Conservation (phyloP, 2,329 filamentous ascomycete genomes). For the Botrytis galanthina region DNA sequence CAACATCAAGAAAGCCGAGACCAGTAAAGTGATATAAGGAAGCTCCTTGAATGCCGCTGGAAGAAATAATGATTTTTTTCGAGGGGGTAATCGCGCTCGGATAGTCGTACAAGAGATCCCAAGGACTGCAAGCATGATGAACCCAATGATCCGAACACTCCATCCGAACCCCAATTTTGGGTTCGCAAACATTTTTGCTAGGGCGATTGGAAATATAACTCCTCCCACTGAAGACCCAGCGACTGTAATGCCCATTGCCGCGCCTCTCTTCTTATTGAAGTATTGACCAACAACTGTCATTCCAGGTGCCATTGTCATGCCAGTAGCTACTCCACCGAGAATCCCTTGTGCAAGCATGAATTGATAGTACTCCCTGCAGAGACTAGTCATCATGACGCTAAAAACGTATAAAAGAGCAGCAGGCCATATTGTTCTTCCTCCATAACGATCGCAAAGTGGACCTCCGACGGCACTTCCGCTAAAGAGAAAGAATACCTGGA, state of each 20-base stretch:
- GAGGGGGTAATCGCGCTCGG: constrained; percentile 10
- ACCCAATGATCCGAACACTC: constrained; percentile 33
- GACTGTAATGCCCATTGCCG: constrained; percentile 48
- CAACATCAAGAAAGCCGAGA: constrained; percentile 39
- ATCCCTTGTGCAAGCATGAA: constrained; percentile 40
- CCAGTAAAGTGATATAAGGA: constrained; percentile 3
- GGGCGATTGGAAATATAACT: constrained; percentile 18
- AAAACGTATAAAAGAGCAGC: constrained; percentile 28
- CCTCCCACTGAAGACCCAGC: constrained; percentile 20
- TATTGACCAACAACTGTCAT: constrained; percentile 46
- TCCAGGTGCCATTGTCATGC: constrained; percentile 42
- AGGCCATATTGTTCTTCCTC: constrained; percentile 49
- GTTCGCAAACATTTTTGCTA: constrained; percentile 16
- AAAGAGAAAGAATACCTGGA: constrained; percentile 18
- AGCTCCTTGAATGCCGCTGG: constrained; percentile 16
- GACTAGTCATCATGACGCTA: constrained; percentile 40
- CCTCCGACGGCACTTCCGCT: constrained; percentile 12
- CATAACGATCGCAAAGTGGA: constrained; percentile 35
- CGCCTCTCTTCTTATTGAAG: constrained; percentile 48
- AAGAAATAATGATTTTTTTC: constrained; percentile 18
- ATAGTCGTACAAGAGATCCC: background rate
- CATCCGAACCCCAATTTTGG: constrained; percentile 37
- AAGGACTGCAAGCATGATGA: constrained; percentile 43
- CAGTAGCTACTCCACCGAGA: constrained; percentile 33
- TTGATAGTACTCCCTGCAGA: constrained; percentile 40